Percentiles rank a stretch among this genome's conserved stretches.
These are phyloP conservation scores for Olyra latifolia DNA, from an alignment of 176 grass and related monocot genomes.

Conservation along the genomic window DNA sequence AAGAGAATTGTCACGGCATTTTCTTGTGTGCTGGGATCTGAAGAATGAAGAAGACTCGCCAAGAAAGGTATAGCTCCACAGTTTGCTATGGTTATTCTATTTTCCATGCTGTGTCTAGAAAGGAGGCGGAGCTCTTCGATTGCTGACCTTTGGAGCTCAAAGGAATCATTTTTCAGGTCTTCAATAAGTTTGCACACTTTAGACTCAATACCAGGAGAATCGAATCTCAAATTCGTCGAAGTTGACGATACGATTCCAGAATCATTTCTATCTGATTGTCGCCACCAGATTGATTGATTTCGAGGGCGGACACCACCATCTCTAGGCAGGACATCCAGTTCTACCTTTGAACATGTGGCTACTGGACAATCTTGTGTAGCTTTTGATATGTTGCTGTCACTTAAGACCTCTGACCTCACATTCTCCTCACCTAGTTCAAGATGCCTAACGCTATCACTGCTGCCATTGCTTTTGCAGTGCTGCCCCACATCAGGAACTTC, in stretches of 20 bases:
- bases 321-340: conserved; percentile 21
- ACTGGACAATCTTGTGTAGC: conserved; percentile 24
- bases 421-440: conserved; percentile 15
- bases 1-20: conserved; percentile 72
- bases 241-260: conserved; percentile 43
- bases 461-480: conserved; percentile 17
- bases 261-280: conserved; percentile 43
- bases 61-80: conserved; percentile 62
- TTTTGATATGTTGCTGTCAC: conserved; percentile 53
- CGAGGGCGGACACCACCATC: conserved; percentile 41
- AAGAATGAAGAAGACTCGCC: conserved; percentile 68
- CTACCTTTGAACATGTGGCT: conserved; percentile 40
- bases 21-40: conserved; percentile 63
- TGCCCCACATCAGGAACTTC: conserved; percentile 18
- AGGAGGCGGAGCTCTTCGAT: conserved; percentile 62
- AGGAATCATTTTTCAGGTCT: conserved; percentile 63
- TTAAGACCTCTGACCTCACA: conserved; percentile 28
- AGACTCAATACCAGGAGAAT: conserved; percentile 49
- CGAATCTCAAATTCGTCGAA: conserved; percentile 38
- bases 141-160: conserved; percentile 47
- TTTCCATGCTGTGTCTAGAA: conserved; percentile 73
- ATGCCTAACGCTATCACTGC: conserved; percentile 31
- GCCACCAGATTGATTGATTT: conserved; percentile 38
- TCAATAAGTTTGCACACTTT: conserved; percentile 51
- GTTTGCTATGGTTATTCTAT: conserved; percentile 60